Evolutionary conservation across 202 grass and related monocot genomes (phyloP).

Genomic region (Carex arenaria): DNA sequence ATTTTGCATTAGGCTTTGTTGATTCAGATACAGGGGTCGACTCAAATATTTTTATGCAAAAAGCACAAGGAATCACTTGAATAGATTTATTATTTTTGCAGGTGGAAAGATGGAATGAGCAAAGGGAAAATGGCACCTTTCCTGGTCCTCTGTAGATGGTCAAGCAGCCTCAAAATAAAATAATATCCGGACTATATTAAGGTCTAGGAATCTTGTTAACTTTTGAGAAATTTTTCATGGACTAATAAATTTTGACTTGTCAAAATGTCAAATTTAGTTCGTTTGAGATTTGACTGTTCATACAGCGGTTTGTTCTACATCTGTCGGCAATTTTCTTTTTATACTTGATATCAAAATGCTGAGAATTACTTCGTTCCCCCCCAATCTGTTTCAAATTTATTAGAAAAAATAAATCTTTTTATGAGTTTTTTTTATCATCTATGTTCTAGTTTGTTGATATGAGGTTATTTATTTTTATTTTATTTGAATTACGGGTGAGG

Average conservation of each 20-base stretch:
- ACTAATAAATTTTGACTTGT: conserved; percentile 26
- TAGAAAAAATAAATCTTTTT: not conserved
- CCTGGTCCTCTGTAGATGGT: conserved; percentile 67
- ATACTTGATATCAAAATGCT: not conserved
- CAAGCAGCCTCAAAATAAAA: conserved; percentile 14
- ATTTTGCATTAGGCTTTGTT: not conserved
- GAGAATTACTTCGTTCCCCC: not conserved
- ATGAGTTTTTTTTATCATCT: not conserved
- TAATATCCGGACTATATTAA: not conserved
- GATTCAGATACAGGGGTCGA: not conserved
- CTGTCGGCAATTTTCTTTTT: not conserved
- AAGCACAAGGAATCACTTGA: not conserved
- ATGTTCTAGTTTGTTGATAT: not conserved
- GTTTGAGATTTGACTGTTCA: conserved; percentile 23
- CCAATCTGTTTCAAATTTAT: not conserved
- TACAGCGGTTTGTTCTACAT: not conserved
- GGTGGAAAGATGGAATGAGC: conserved; percentile 96
- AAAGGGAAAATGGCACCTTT: conserved; percentile 85
- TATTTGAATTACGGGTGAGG: too few species aligned
- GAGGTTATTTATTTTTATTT: too few species aligned
- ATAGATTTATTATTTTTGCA: conserved; percentile 25
- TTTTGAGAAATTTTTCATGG: conserved; percentile 9
- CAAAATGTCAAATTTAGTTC: conserved; percentile 14
- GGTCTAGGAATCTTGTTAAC: conserved; percentile 14
- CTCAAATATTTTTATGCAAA: not conserved